Conservation (phyloP, 345 rosid genomes). For the Corchorus capsularis region DNA sequence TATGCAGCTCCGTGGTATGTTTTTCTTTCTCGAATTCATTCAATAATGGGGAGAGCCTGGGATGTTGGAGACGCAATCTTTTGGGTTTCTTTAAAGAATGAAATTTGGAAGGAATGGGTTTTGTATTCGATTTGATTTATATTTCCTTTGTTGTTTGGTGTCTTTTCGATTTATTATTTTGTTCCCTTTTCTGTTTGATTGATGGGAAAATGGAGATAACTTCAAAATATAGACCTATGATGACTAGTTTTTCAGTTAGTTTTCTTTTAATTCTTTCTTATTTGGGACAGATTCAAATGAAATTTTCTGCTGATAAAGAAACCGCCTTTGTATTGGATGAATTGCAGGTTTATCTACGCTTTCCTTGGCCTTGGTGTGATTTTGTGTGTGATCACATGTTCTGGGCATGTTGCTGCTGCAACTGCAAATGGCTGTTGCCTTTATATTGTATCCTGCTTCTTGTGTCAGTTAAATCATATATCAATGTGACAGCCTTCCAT, state of each 20-base stretch:
- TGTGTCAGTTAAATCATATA: neutral
- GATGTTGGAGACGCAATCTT: neutral
- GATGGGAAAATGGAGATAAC: conserved; percentile 3
- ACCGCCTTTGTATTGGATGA: conserved; percentile 16
- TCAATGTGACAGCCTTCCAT: neutral
- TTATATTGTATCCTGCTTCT: conserved; percentile 61
- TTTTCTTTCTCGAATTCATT: neutral
- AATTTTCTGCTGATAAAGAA: neutral
- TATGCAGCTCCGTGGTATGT: conserved; percentile 68
- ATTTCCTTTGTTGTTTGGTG: neutral
- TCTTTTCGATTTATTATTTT: neutral
- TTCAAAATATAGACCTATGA: neutral
- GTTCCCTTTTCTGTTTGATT: conserved; percentile 18
- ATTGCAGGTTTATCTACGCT: conserved; percentile 78
- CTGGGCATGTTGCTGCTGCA: conserved; percentile 86
- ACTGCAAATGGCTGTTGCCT: conserved; percentile 87
- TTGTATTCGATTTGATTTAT: neutral
- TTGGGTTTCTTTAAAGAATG: neutral
- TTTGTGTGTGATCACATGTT: conserved; percentile 71
- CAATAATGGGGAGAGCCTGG: neutral
- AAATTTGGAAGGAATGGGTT: neutral
- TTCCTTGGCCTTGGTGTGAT: conserved; percentile 66
- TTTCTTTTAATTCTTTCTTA: neutral
- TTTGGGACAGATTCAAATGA: neutral
- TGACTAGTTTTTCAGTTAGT: neutral